Evolutionary conservation across 148 eudicot species (phyloP), one percentile per base, ranked within the genome.

Genomic region (Chenopodium quinoa): DNA sequence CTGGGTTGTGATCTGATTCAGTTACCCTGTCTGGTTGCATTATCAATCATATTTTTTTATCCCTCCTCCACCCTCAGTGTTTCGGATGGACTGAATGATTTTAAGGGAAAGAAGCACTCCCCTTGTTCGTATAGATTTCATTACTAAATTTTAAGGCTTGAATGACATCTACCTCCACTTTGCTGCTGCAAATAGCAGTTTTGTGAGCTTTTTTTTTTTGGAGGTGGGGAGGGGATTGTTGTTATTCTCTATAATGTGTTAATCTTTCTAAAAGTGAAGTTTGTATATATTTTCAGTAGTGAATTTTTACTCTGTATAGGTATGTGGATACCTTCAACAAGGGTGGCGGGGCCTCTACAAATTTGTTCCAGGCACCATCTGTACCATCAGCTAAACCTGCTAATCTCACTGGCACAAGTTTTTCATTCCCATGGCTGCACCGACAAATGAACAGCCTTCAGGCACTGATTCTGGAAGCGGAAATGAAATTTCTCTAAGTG

Each of bases 291-390:
- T 78, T 52, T 14, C 12, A 31, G n/a, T 75, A 44, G 60, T 75
- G 37, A 19, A 48, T 37, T 17, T 22, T 50, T 73, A 34, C 32
- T 81, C 75, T 84, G 79, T 79, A 68, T 85, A 96, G 99, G 93
- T 96, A 96, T 64, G 99, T 96, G 67, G 99, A 96, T 84, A 92
- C 98, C 52, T 96, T 92, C 81, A 96, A 96, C 90, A 87, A 91
- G 88, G 95, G 97, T 52, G 97, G 94, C 69, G 90, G 92, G 4
- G 88, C 83, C 79, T 83, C 97, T 48, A 81, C 95, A 74, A 96
- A 89, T 82, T 62, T 82, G 25, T 94, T 93, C 86, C 95, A 88
- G 62, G 88, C 98, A 67, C 97, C 99, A 25, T 75, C 90, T 6
- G 88, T 83, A 78, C 89, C 93, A 62, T 80, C 92, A 16, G 76